Evolutionary conservation across 768 basidiomycete genomes (phyloP).

Genomic region (Xanthoconium stramineum): DNA sequence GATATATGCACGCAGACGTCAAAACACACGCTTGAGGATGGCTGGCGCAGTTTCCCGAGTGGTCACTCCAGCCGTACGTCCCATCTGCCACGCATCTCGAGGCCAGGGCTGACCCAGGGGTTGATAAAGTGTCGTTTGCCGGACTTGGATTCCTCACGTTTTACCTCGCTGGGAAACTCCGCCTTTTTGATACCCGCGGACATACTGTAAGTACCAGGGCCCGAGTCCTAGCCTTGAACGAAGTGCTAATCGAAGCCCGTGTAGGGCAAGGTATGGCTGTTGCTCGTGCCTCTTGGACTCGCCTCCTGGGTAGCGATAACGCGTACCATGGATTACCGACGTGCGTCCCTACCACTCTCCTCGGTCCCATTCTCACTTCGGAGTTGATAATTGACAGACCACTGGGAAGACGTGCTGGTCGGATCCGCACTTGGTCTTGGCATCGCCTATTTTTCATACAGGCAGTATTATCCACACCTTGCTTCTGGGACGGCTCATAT

Average conservation of each 20-base stretch:
- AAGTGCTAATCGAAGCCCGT: not conserved
- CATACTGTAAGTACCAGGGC: conserved; percentile 47
- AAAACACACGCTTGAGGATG: conserved; percentile 58
- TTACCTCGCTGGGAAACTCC: conserved; percentile 89
- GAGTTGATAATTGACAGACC: conserved; percentile 48
- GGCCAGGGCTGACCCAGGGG: not conserved
- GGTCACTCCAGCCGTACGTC: conserved; percentile 83
- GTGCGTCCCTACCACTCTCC: conserved; percentile 39
- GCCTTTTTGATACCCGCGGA: conserved; percentile 79
- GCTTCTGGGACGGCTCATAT: conserved; percentile 53
- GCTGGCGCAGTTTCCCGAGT: conserved; percentile 89
- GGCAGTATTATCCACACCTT: conserved; percentile 77
- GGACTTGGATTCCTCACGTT: conserved; percentile 87
- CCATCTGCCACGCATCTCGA: not conserved
- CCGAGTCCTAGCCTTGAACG: not conserved
- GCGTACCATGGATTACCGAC: conserved; percentile 92
- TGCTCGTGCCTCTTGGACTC: conserved; percentile 67
- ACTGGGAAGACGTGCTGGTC: conserved; percentile 86
- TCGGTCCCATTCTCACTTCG: not conserved
- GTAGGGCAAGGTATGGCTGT: conserved; percentile 78
- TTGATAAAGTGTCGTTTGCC: conserved; percentile 73
- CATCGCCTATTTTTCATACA: conserved; percentile 72
- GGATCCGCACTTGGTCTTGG: conserved; percentile 73
- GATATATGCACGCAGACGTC: conserved; percentile 77
- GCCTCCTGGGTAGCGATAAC: conserved; percentile 75